Evolutionary conservation across 441 rosid genomes (phyloP), one percentile per base, ranked within the genome.

Genomic region (Codiaeum variegatum): DNA sequence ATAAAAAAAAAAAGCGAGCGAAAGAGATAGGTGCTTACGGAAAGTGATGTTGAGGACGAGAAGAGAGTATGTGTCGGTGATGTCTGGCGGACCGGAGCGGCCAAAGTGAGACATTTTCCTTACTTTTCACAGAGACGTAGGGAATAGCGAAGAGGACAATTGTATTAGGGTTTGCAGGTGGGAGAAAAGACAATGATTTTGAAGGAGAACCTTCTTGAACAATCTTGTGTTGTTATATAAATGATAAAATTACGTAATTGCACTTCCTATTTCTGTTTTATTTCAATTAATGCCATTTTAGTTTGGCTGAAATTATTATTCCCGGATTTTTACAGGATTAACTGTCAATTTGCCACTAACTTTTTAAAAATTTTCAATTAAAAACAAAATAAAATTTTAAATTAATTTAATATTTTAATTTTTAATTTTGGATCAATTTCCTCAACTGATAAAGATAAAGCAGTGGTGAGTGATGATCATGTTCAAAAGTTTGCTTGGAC

Each of bases 31-130:
- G 61, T 23, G 62, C 66, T 73, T 78, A 94, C 99, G 97, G 84
- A 95, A 95, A 67, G 97, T 90, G 78, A 95, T 95, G 83, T 95
- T 95, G 79, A 93, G 98, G 67, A 95, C 88, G 77, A 93, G 99
- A 44, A 95, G 97, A 49, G 99, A 95, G 82, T 90, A 95, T 44
- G 97, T 95, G 74, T 95, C 98, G 44, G 76, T 55, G 79, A 95
- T 95, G 70, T 95, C 98, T 19, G 99, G 98, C 31, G 99, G 99
- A 54, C 98, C 99, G 26, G 99, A 89, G 81, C 94, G 83, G 19
- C 98, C 99, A 71, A 95, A 95, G 85, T 95, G 98, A 71, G 98
- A 95, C 99, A 95, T 95, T 28, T 52, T 55, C 34, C 44, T 69
- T 68, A 75, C 58, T 73, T 47, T 69, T 58, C 69, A 36, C 21